Conservation (phyloP, 2,329 filamentous ascomycete species). For the Epicoccum nigrum region DNA sequence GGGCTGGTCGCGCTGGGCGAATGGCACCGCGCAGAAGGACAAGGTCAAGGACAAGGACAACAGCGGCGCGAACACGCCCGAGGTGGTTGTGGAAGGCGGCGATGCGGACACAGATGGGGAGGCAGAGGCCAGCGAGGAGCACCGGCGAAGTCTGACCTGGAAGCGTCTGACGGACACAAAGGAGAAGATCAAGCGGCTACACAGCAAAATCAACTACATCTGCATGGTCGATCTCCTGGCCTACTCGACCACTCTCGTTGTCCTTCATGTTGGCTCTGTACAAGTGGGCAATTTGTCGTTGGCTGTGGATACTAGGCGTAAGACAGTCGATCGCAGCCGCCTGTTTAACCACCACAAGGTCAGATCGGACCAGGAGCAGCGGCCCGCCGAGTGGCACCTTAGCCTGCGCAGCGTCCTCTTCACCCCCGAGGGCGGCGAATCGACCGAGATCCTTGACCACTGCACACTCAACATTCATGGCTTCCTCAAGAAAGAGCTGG, state of each 20-base stretch:
- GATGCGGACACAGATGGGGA: slow-evolving; percentile 49
- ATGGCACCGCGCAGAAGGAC: slow-evolving; percentile 32
- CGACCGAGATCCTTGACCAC: slow-evolving; percentile 86
- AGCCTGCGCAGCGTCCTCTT: slow-evolving; percentile 86
- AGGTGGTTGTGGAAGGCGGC: slow-evolving; percentile 11
- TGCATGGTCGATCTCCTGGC: slow-evolving; percentile 88
- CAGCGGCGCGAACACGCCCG: slow-evolving; percentile 28
- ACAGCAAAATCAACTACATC: slow-evolving; percentile 86
- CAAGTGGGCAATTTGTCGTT: slow-evolving; percentile 85
- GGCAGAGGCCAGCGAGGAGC: slow-evolving; percentile 61
- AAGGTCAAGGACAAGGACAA: slow-evolving; percentile 27
- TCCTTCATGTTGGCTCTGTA: slow-evolving; percentile 81
- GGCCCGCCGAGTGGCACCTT: slow-evolving; percentile 92
- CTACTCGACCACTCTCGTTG: slow-evolving; percentile 75
- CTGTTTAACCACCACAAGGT: slow-evolving; percentile 74
- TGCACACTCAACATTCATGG: slow-evolving; percentile 90
- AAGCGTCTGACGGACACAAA: slow-evolving; percentile 77
- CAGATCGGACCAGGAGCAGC: slow-evolving; percentile 62
- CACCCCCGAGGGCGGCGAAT: slow-evolving; percentile 81
- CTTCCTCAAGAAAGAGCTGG: slow-evolving; percentile 80
- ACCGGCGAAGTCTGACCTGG: slow-evolving; percentile 64
- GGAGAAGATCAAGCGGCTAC: slow-evolving; percentile 83
- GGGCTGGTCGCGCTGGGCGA: slow-evolving; percentile 41
- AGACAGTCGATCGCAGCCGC: slow-evolving; percentile 88
- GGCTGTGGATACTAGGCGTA: slow-evolving; percentile 87